Percentiles rank a stretch among this genome's conserved stretches.
Conservation (phyloP, 169 alveolate species). For the Plasmodium gaboni region DNA sequence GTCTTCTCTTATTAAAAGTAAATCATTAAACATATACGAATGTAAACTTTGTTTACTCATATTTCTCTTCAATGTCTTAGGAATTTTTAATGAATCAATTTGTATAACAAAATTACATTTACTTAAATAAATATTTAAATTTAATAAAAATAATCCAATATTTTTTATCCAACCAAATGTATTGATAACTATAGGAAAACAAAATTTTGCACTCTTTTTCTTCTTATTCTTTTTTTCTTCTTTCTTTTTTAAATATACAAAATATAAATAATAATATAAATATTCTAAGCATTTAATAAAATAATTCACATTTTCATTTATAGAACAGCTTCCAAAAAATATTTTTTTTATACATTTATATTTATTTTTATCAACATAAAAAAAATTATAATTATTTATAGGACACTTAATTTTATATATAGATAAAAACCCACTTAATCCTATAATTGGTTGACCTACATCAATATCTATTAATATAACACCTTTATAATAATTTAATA, state of each 20-base stretch:
- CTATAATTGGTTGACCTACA: conserved; percentile 66
- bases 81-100: conserved; percentile 55
- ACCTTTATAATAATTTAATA: conserved; percentile 32
- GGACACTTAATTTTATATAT: conserved; percentile 43
- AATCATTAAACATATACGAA: conserved; percentile 62
- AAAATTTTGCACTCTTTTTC: neutral
- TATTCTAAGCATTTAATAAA: conserved; percentile 33
- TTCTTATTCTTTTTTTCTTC: neutral
- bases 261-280: conserved; percentile 24
- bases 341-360: conserved; percentile 44
- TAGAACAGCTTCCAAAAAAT: conserved; percentile 68
- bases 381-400: conserved; percentile 47
- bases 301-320: conserved; percentile 17
- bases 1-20: conserved; percentile 10
- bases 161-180: conserved; percentile 63
- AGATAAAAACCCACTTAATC: conserved; percentile 54
- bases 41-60: conserved; percentile 18
- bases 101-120: conserved; percentile 43
- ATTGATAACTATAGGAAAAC: conserved; percentile 49
- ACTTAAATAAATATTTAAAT: conserved; percentile 53
- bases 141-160: conserved; percentile 45
- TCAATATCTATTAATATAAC: conserved; percentile 48
- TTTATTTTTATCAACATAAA: conserved; percentile 24
- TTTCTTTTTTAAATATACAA: conserved; percentile 22
- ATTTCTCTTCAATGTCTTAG: conserved; percentile 8